Conservation (phyloP, 495 filamentous ascomycete species). For the Aspergillus mulundensis region DNA sequence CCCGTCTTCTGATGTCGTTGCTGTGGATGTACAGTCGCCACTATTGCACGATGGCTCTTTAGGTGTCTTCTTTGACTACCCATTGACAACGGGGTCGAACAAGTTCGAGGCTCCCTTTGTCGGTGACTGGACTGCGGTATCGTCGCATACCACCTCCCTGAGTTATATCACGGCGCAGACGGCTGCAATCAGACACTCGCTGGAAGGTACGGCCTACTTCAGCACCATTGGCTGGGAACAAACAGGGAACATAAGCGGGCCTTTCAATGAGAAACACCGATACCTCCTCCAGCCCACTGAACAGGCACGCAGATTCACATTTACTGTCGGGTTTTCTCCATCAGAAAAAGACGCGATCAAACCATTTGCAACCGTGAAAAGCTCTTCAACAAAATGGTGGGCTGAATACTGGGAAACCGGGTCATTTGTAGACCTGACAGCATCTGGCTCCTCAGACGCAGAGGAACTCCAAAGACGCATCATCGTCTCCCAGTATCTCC, state of each 20-base stretch:
- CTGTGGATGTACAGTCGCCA: slow-evolving; percentile 1
- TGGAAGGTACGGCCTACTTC: slow-evolving; percentile 8
- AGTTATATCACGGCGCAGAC: neutral
- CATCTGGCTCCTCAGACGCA: neutral
- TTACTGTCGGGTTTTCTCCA: neutral
- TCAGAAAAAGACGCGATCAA: neutral
- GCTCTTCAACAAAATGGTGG: slow-evolving; percentile 4
- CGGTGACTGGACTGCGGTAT: slow-evolving; percentile 4
- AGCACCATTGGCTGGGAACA: slow-evolving; percentile 1
- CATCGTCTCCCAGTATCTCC: slow-evolving; percentile 16
- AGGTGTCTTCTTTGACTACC: slow-evolving; percentile 12
- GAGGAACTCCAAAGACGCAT: slow-evolving; percentile 13
- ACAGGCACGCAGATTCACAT: neutral
- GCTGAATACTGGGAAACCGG: slow-evolving; percentile 10
- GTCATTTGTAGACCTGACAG: slow-evolving; percentile 9
- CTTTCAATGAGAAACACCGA: neutral
- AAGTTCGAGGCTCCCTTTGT: slow-evolving; percentile 14
- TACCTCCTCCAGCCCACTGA: neutral
- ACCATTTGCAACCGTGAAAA: neutral
- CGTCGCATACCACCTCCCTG: neutral
- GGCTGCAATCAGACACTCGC: neutral
- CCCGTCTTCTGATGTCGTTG: neutral
- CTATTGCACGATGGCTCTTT: neutral
- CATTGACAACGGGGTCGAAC: slow-evolving; percentile 6
- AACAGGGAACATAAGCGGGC: neutral